Conservation (phyloP, 331 rosid genomes). For the Erythrophleum ivorense region DNA sequence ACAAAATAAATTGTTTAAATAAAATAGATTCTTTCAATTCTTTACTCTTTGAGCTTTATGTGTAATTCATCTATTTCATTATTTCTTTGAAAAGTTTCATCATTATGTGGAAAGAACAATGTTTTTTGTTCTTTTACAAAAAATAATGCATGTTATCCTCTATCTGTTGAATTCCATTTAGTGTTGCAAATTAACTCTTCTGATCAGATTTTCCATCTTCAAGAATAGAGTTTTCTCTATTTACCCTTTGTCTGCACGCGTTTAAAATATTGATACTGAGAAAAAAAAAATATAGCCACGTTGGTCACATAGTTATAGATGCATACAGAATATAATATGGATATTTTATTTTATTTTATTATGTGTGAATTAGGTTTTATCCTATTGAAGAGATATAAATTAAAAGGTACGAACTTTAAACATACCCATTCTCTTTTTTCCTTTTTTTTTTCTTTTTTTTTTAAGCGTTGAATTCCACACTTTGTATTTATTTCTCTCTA, state of each 20-base stretch:
- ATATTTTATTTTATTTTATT: too few species aligned
- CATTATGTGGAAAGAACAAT: conserved; percentile 51
- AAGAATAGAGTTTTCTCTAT: not conserved
- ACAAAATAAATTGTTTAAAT: conserved; percentile 25
- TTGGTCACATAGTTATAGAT: too few species aligned
- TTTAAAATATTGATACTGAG: too few species aligned
- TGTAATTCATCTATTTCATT: conserved; percentile 43
- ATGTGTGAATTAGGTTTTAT: too few species aligned
- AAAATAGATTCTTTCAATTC: conserved; percentile 41
- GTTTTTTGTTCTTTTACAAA: not conserved
- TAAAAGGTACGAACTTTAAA: too few species aligned
- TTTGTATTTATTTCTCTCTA: too few species aligned
- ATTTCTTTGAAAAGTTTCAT: conserved; percentile 58
- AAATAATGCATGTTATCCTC: conserved; percentile 33
- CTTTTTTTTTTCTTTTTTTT: too few species aligned
- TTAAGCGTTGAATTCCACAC: too few species aligned
- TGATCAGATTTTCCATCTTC: conserved; percentile 33
- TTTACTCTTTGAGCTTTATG: conserved; percentile 51
- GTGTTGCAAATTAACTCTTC: conserved; percentile 19
- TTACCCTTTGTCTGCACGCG: not conserved
- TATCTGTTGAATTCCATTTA: conserved; percentile 24
- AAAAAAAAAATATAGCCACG: too few species aligned
- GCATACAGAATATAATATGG: too few species aligned
- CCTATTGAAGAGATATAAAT: too few species aligned
- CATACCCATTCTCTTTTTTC: too few species aligned